Percentiles rank a stretch among this genome's conserved stretches.
Evolutionary conservation across 805 yeast genomes (phyloP).

Genomic region (Wickerhamomyces xylosicus): DNA sequence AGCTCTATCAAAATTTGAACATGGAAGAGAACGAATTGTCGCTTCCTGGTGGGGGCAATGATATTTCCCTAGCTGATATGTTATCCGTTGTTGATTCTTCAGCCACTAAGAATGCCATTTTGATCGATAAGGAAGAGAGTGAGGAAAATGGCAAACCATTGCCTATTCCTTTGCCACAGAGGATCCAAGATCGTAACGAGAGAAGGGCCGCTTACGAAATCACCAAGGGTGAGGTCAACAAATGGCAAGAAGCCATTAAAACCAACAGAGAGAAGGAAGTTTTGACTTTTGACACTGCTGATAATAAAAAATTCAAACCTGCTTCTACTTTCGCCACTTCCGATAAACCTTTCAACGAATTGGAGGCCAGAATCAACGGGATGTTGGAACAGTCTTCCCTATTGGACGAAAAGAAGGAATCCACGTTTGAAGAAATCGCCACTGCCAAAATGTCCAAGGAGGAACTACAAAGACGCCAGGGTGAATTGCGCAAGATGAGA

Average conservation of each 20-base stretch:
- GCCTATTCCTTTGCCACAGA: conserved; percentile 74
- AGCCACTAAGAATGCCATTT: conserved; percentile 38
- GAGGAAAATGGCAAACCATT: conserved; percentile 37
- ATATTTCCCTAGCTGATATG: conserved; percentile 65
- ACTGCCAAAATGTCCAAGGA: conserved; percentile 73
- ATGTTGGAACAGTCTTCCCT: conserved; percentile 58
- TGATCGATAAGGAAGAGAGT: conserved; percentile 25
- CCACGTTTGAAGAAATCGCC: conserved; percentile 82
- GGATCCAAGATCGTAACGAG: conserved; percentile 78
- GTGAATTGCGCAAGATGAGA: conserved; percentile 83
- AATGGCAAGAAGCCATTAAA: conserved; percentile 81
- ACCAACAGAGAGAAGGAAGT: conserved; percentile 79
- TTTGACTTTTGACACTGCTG: conserved; percentile 61
- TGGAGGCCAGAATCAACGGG: conserved; percentile 56
- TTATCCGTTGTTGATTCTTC: conserved; percentile 50
- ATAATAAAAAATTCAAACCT: conserved; percentile 30
- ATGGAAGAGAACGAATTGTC: conserved; percentile 61
- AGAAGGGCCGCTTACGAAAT: conserved; percentile 86
- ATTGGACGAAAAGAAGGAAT: conserved; percentile 61
- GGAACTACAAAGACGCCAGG: conserved; percentile 66
- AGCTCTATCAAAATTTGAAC: conserved; percentile 39
- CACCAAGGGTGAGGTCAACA: conserved; percentile 74
- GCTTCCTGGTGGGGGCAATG: conserved; percentile 50
- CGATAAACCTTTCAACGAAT: conserved; percentile 32
- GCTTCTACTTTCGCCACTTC: conserved; percentile 46